A percentile compares a stretch with the other conserved stretches of the same genome.
Conservation (phyloP, 2,329 filamentous ascomycete species). For the Aaosphaeria pasadenensis region DNA sequence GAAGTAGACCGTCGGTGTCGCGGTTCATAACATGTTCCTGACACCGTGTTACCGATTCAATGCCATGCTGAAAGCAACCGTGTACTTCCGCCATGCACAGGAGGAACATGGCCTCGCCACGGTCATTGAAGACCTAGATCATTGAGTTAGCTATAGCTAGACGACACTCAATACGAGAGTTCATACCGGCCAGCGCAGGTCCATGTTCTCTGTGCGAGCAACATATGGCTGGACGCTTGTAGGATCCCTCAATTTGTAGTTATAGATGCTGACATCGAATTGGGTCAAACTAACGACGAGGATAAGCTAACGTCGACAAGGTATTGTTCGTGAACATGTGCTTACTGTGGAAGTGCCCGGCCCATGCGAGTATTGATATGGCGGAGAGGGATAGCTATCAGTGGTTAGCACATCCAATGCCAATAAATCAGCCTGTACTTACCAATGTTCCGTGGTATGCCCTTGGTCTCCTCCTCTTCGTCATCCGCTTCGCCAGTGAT, state of each 20-base stretch:
- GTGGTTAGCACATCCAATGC: not conserved
- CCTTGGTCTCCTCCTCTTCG: slow-evolving; percentile 49
- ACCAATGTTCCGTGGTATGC: slow-evolving; percentile 48
- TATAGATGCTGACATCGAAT: slow-evolving; percentile 54
- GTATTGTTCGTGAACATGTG: too few species aligned
- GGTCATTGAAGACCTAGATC: slow-evolving; percentile 44
- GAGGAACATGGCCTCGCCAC: slow-evolving; percentile 51
- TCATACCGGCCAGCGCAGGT: slow-evolving; percentile 51
- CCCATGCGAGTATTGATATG: slow-evolving; percentile 53
- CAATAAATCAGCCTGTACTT: not conserved
- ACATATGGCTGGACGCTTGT: slow-evolving; percentile 51
- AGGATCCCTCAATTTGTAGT: slow-evolving; percentile 49
- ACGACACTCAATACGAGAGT: not conserved
- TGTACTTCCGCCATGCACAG: slow-evolving; percentile 27
- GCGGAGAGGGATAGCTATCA: slow-evolving; percentile 47
- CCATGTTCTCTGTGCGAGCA: slow-evolving; percentile 53
- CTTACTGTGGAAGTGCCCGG: slow-evolving; percentile 47
- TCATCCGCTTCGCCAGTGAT: slow-evolving; percentile 49
- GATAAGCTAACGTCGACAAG: not conserved
- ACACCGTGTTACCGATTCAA: slow-evolving; percentile 45
- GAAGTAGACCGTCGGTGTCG: not conserved
- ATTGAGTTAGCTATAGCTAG: too few species aligned
- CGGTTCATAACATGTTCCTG: slow-evolving; percentile 38
- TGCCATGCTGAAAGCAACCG: slow-evolving; percentile 20
- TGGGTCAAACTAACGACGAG: slow-evolving; percentile 41